Conservation (phyloP, 106 monocot genomes). For the Phalaenopsis equestris region DNA sequence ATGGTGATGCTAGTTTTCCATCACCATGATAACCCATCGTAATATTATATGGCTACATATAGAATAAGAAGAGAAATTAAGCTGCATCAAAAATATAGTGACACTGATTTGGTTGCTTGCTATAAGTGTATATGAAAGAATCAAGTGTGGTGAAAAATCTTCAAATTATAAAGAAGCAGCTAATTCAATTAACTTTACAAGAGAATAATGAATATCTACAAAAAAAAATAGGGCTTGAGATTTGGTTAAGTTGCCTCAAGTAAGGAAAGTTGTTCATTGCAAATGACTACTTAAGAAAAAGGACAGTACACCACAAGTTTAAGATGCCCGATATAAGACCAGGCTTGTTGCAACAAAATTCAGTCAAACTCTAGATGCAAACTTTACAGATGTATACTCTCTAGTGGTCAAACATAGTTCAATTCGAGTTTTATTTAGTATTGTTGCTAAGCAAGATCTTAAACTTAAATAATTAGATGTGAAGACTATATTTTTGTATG, state of each 20-base stretch:
- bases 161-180: not conserved
- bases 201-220: not conserved
- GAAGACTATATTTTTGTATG: no score
- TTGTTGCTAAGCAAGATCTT: no score
- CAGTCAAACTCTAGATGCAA: not conserved
- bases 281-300: not conserved
- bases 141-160: not conserved
- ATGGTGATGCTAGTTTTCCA: no score
- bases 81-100: not conserved
- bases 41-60: not conserved
- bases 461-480: no score
- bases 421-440: no score
- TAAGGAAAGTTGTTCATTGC: not conserved
- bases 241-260: not conserved
- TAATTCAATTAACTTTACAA: not conserved
- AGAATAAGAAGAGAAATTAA: not conserved
- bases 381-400: not conserved
- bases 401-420: not conserved
- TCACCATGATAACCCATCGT: no score
- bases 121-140: not conserved
- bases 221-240: not conserved
- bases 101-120: not conserved
- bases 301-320: not conserved
- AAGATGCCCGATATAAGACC: not conserved
- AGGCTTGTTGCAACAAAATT: not conserved